A percentile compares a stretch with the other conserved stretches of the same genome.
phyloP scores from a whole-genome alignment of 768 basidiomycete species.

The Amanita exitialis region DNA sequence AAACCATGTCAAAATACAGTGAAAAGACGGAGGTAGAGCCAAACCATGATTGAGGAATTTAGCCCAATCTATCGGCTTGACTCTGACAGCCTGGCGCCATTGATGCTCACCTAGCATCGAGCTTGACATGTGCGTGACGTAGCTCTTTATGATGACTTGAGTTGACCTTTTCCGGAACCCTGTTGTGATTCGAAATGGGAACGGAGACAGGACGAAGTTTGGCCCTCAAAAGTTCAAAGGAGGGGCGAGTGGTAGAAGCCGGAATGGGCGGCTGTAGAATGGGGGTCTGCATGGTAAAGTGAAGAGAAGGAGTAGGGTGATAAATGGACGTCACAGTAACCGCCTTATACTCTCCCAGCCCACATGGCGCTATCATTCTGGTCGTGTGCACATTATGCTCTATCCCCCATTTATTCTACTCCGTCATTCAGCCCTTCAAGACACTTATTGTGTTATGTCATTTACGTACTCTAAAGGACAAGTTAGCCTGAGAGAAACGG shows the following conservation, averaged over 20 bases:
- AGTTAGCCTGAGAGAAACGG: no score
- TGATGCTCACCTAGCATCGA: constrained; percentile 65
- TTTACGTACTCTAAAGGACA: no score
- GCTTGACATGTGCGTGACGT: constrained; percentile 39
- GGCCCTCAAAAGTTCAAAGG: constrained; percentile 1
- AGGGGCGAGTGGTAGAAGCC: neutral
- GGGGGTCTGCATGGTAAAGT: neutral
- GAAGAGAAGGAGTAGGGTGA: neutral
- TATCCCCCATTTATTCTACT: neutral
- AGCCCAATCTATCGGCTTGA: constrained; percentile 2
- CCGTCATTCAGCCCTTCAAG: neutral
- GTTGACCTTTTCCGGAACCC: neutral
- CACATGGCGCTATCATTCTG: neutral
- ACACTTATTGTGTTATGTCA: neutral
- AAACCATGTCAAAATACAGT: constrained; percentile 9
- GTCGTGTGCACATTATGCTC: neutral
- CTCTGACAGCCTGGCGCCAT: constrained; percentile 7
- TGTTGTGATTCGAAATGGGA: neutral
- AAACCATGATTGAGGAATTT: constrained; percentile 17
- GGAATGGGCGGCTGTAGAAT: neutral
- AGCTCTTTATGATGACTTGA: constrained; percentile 33
- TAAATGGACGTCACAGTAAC: neutral
- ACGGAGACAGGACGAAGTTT: neutral
- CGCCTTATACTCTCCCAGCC: neutral
- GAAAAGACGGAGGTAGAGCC: constrained; percentile 12